Conservation (phyloP, 164 flowering plant species). For the Vitis amurensis region DNA sequence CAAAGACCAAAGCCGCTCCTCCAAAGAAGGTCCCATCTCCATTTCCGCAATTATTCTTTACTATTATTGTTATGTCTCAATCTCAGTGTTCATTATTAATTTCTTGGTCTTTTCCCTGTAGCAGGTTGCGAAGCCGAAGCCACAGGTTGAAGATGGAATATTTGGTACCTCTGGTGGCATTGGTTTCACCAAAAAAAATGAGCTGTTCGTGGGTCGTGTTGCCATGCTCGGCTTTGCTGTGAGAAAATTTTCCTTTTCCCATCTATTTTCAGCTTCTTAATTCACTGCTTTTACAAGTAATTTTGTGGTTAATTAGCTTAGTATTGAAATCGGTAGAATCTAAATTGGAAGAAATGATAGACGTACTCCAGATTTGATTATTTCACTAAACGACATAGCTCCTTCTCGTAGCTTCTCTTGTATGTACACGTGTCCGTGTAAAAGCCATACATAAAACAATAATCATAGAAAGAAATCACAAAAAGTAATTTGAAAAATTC, state of each 20-base stretch:
- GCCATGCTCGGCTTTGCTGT: slow-evolving; percentile 99
- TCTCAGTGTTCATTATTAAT: not conserved
- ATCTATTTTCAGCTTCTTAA: not conserved
- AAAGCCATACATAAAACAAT: too few species aligned
- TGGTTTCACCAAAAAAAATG: slow-evolving; percentile 95
- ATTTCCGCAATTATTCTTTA: not conserved
- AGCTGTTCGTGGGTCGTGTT: slow-evolving; percentile 96
- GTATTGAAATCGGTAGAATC: too few species aligned
- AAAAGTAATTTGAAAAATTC: too few species aligned
- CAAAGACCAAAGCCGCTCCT: slow-evolving; percentile 80
- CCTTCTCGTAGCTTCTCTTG: too few species aligned
- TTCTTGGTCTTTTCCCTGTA: not conserved
- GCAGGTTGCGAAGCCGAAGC: slow-evolving; percentile 46
- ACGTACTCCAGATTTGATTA: too few species aligned
- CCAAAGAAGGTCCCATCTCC: slow-evolving; percentile 48
- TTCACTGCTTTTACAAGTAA: not conserved
- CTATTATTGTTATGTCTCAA: not conserved
- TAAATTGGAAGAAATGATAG: too few species aligned
- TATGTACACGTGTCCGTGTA: too few species aligned
- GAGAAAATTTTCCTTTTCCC: slow-evolving; percentile 26
- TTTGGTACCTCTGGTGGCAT: slow-evolving; percentile 98
- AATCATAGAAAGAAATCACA: too few species aligned
- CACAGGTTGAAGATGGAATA: slow-evolving; percentile 84
- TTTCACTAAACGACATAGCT: not conserved
- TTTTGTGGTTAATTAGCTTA: too few species aligned